Conservation (phyloP, 768 basidiomycete species). For the Calocybe indica region DNA sequence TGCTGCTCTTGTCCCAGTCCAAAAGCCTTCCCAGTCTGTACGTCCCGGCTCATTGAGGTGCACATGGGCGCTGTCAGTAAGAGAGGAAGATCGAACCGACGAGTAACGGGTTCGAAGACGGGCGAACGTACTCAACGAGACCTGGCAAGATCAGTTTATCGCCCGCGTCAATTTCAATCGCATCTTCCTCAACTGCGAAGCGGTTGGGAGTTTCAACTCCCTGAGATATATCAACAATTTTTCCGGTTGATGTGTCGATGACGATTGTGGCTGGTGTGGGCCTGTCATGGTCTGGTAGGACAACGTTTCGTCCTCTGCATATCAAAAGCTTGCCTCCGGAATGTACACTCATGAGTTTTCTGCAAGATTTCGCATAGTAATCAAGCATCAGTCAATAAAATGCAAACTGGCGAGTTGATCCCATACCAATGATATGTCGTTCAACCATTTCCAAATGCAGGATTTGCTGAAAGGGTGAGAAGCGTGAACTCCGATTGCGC, state of each 20-base stretch:
- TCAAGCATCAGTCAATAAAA: neutral
- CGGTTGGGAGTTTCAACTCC: slow-evolving; percentile 24
- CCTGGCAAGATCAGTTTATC: slow-evolving; percentile 66
- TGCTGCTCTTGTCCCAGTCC: slow-evolving; percentile 87
- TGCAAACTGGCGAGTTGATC: neutral
- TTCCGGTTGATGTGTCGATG: slow-evolving; percentile 50
- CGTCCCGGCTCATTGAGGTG: slow-evolving; percentile 94
- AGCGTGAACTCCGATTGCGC: no score
- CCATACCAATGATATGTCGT: no score
- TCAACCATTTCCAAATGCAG: no score
- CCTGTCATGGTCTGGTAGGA: slow-evolving; percentile 43
- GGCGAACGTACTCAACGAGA: slow-evolving; percentile 62
- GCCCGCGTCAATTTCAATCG: slow-evolving; percentile 50
- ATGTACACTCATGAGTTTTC: neutral
- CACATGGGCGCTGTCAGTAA: slow-evolving; percentile 65
- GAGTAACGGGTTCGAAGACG: neutral
- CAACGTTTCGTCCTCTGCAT: slow-evolving; percentile 49
- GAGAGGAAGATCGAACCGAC: slow-evolving; percentile 4
- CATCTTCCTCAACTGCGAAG: slow-evolving; percentile 20
- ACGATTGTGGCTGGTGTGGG: slow-evolving; percentile 64
- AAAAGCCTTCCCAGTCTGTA: slow-evolving; percentile 92
- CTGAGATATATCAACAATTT: slow-evolving; percentile 45
- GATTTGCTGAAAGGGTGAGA: no score
- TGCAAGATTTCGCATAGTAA: neutral
- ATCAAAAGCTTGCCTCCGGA: slow-evolving; percentile 13